Evolutionary conservation across 805 yeast genomes (phyloP), one percentile per base, ranked within the genome.

Genomic region (Lachancea sp.): DNA sequence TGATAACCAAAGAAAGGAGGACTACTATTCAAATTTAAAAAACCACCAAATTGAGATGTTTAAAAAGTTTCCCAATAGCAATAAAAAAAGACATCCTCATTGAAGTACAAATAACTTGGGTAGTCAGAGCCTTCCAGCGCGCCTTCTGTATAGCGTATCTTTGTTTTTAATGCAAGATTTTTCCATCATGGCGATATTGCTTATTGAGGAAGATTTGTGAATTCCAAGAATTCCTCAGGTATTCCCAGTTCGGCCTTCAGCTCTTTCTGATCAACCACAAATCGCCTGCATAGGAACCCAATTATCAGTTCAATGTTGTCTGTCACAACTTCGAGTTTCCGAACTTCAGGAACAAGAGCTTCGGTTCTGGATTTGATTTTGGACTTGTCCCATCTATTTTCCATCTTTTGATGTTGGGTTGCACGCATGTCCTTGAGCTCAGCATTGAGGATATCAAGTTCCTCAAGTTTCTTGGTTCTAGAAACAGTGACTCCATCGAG

Each of bases 221-320:
- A 50, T 1, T 62, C 61, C 3, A 45, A 49, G 37, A 68, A 66
- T 41, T 69, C 74, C 4, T 61, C 65, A 0, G 79, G 77, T 4
- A 74, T 61, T 3, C 56, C 64, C 30, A 72, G 54, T 47, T 72
- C 75, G 13, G 55, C 43, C 19, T 62, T 51, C 16, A 74, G 53
- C 15, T 48, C 50, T 5, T 46, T 45, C 12, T 63, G 43, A 3
- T 52, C 51, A 8, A 70, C 49, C 5, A 57, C 60, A 34, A 45
- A 56, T 13, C 57, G 54, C 13, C 50, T 54, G 3, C 60, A 47
- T 21, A 74, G 60, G 43, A 65, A 67, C 6, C 54, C 58, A 1
- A 70, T 39, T 17, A 75, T 38, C 34, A 56, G 31, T 34, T 70
- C 75, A 34, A 74, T 66, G 41, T 69, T 71, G 43, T 74, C 76